phyloP scores from a whole-genome alignment of 805 yeast genomes.

The Yamadazyma paraphyllophila region DNA sequence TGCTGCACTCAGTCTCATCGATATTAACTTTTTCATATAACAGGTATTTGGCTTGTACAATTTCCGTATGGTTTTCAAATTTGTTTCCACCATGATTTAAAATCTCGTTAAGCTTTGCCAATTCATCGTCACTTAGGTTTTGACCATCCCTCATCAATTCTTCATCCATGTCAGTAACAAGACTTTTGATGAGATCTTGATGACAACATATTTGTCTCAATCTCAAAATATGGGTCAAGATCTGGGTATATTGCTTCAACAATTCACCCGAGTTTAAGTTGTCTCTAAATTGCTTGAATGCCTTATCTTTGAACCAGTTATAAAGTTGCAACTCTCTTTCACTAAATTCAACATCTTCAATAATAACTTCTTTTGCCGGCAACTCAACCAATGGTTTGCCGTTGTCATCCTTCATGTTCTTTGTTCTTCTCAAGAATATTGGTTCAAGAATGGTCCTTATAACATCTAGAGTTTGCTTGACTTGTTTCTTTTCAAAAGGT shows the following conservation, averaged over 20 bases:
- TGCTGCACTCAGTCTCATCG: slow-evolving; percentile 68
- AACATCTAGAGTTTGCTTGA: slow-evolving; percentile 71
- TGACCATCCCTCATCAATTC: slow-evolving; percentile 11
- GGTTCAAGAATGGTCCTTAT: slow-evolving; percentile 88
- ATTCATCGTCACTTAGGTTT: slow-evolving; percentile 6
- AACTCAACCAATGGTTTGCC: slow-evolving; percentile 74
- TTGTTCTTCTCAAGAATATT: slow-evolving; percentile 77
- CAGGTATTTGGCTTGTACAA: slow-evolving; percentile 23
- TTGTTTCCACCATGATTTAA: slow-evolving; percentile 6
- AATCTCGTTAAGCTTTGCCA: slow-evolving; percentile 12
- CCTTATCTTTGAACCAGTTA: slow-evolving; percentile 63
- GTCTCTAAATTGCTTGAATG: slow-evolving; percentile 58
- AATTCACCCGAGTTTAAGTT: slow-evolving; percentile 65
- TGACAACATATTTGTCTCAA: slow-evolving; percentile 90
- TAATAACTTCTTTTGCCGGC: slow-evolving; percentile 71
- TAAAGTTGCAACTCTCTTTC: slow-evolving; percentile 66
- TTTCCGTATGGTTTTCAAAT: slow-evolving; percentile 22
- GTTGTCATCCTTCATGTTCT: slow-evolving; percentile 70
- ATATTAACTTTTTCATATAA: slow-evolving; percentile 25
- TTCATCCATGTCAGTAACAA: slow-evolving; percentile 51
- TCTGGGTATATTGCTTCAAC: slow-evolving; percentile 71
- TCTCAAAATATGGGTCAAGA: slow-evolving; percentile 78
- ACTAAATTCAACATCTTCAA: slow-evolving; percentile 66
- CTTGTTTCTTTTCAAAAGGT: slow-evolving; percentile 76
- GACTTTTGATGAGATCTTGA: slow-evolving; percentile 56